These are phyloP conservation scores for Penicillium sp. DNA, from an alignment of 2,329 filamentous ascomycete species.

Conservation along the genomic window DNA sequence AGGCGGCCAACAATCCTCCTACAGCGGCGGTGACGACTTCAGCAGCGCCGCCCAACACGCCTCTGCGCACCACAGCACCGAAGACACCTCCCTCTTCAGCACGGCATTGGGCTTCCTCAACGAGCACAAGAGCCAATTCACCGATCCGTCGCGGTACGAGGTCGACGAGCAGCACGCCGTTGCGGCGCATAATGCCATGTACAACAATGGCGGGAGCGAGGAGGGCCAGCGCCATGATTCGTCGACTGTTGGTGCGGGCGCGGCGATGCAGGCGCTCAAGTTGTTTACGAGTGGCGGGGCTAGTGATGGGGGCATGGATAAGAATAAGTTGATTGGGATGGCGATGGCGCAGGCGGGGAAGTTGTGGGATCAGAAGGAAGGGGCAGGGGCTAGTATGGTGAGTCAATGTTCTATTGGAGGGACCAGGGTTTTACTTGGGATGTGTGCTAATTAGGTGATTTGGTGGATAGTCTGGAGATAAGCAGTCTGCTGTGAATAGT, in stretches of 20 bases:
- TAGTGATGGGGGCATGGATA: conserved; percentile 54
- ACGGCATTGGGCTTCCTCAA: conserved; percentile 57
- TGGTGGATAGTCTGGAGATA: conserved; percentile 58
- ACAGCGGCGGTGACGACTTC: conserved; percentile 52
- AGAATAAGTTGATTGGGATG: conserved; percentile 80
- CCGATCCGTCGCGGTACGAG: conserved; percentile 51
- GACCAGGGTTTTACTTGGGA: not conserved
- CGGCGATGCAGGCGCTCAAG: conserved; percentile 65
- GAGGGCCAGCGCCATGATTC: conserved; percentile 48
- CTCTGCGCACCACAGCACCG: conserved; percentile 53
- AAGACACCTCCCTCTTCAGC: conserved; percentile 58
- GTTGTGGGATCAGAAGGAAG: conserved; percentile 65
- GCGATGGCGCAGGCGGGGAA: conserved; percentile 88
- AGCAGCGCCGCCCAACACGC: conserved; percentile 59
- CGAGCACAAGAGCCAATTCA: conserved; percentile 53
- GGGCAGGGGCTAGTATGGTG: conserved; percentile 56
- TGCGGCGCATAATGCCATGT: conserved; percentile 74
- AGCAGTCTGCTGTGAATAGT: conserved; percentile 76
- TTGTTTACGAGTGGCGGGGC: conserved; percentile 66
- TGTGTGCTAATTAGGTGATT: conserved; percentile 7
- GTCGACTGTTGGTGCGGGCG: conserved; percentile 45
- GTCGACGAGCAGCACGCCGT: conserved; percentile 69
- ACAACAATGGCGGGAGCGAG: conserved; percentile 50
- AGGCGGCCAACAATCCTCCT: conserved; percentile 1
- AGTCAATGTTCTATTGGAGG: conserved; percentile 25